Base-by-base conservation (phyloP, 1,284 basidiomycete species). In the Sphaerobolus stellatus region DNA sequence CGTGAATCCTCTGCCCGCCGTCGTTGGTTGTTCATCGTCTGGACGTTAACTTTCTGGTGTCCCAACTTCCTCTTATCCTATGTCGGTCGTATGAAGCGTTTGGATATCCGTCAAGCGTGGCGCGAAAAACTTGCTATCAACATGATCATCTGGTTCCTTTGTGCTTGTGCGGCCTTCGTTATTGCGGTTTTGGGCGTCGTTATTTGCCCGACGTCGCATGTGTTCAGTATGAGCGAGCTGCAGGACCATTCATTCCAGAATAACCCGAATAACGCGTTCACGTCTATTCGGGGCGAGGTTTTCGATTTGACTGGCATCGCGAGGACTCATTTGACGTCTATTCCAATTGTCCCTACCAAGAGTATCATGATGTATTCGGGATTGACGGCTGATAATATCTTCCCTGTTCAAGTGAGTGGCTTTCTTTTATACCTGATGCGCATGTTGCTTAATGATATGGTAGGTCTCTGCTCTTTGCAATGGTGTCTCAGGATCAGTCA, bases 61-160 rank as follows among this genome's bases (percentile, higher is more conserved):
- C 96, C 95, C 0, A 86, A 81, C 22, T 81, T 82, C 13, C 70
- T 88, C 50, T 75, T 99, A 44, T 76, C 72, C 16, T 85, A 81
- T 68, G 65, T 92, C 53, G 92, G 92, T 1, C 81, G 92, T 22
- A 94, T 99, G 91, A 98, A 98, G 75, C 87, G 95, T 11, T 73
- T 89, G 58, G 97, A 99, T 65, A 81, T 99, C 38, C 86, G 90
- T 41, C 94, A 98, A 73, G 96, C 96, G 1, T 98, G 95, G 96
- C 78, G 95, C 62, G 96, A 99, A 74, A 99, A 98, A 75, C 79
- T 99, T 1, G 92, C 95, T 3, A 84, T 98, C 70, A 98, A 99
- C 73, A 72, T 97, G 58, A 80, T 98, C 72, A 98, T 99, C 66
- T 98, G 95, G 95, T 88, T 98, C 67, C 78, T 92, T 50, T 98